phyloP scores from a whole-genome alignment of 2,329 filamentous ascomycete genomes.

The Pseudopyricularia javanii region DNA sequence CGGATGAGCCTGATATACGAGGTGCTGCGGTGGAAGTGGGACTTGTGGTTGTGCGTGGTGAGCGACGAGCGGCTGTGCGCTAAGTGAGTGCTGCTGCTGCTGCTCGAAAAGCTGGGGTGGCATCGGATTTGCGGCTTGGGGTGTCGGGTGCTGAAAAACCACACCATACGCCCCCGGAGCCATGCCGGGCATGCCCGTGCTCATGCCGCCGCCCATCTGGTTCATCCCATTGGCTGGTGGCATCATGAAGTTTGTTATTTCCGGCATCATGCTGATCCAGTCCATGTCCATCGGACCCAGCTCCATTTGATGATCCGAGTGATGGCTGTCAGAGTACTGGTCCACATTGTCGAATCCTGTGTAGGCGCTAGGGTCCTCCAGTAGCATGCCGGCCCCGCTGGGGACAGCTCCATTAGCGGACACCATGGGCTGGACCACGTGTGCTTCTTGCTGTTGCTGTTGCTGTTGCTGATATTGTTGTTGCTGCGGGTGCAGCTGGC shows the following conservation, averaged over 20 bases:
- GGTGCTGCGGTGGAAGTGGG: neutral
- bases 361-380: constrained; percentile 13
- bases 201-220: neutral
- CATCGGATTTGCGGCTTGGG: neutral
- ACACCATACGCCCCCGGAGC: neutral
- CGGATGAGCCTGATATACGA: neutral
- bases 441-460: neutral
- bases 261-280: constrained; percentile 33
- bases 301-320: constrained; percentile 9
- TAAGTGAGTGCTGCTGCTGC: neutral
- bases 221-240: neutral
- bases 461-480: constrained; percentile 3
- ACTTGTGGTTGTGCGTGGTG: neutral
- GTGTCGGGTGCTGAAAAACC: neutral
- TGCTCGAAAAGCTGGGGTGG: neutral
- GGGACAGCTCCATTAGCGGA: neutral
- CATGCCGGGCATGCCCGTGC: neutral
- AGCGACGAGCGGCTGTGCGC: neutral
- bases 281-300: constrained; percentile 27
- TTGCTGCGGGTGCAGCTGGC: constrained; percentile 5
- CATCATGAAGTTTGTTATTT: constrained; percentile 12
- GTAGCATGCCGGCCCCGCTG: constrained; percentile 4
- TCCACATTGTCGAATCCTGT: constrained; percentile 14
- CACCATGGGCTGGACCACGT: neutral
- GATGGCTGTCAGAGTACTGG: constrained; percentile 18